Evolutionary conservation across 1,284 basidiomycete species (phyloP).

Genomic region (Ceratobasidium sp.): DNA sequence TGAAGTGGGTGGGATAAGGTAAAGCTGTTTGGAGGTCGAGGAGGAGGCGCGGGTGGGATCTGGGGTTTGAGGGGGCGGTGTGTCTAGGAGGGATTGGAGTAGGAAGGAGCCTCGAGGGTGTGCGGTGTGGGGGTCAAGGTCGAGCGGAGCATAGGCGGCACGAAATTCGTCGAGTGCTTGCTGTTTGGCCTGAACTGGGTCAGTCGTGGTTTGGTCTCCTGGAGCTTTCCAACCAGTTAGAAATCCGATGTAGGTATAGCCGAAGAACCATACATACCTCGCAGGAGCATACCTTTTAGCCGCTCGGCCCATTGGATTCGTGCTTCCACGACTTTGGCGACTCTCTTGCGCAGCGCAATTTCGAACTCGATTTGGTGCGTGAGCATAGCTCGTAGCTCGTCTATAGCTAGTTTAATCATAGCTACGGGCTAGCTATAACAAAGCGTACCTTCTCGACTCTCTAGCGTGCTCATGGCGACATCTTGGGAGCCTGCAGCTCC

Average conservation of each 20-base stretch:
- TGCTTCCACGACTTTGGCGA: conserved; percentile 32
- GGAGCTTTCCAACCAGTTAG: not conserved
- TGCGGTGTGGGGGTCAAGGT: conserved; percentile 31
- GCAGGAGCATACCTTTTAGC: conserved; percentile 13
- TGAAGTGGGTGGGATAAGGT: conserved; percentile 27
- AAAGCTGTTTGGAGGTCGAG: conserved; percentile 36
- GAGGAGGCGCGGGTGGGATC: conserved; percentile 1
- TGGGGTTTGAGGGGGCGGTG: not conserved
- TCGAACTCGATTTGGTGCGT: conserved; percentile 33
- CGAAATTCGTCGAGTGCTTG: conserved; percentile 33
- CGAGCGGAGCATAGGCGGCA: conserved; percentile 31
- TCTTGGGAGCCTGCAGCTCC: not conserved
- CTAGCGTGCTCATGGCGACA: not conserved
- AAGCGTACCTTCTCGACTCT: conserved; percentile 17
- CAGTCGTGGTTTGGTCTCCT: not conserved
- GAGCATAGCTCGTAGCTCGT: conserved; percentile 18
- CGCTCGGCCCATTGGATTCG: conserved; percentile 39
- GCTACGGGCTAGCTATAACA: no score
- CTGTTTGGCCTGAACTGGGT: conserved; percentile 7
- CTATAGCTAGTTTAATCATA: not conserved
- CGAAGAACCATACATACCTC: not conserved
- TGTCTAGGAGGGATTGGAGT: not conserved
- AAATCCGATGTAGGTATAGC: not conserved
- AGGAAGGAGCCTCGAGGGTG: conserved; percentile 24
- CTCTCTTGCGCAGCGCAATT: conserved; percentile 32